Evolutionary conservation across 208 protist species (phyloP), one percentile per base, ranked within the genome.

Genomic region (Crithidia thermophila): DNA sequence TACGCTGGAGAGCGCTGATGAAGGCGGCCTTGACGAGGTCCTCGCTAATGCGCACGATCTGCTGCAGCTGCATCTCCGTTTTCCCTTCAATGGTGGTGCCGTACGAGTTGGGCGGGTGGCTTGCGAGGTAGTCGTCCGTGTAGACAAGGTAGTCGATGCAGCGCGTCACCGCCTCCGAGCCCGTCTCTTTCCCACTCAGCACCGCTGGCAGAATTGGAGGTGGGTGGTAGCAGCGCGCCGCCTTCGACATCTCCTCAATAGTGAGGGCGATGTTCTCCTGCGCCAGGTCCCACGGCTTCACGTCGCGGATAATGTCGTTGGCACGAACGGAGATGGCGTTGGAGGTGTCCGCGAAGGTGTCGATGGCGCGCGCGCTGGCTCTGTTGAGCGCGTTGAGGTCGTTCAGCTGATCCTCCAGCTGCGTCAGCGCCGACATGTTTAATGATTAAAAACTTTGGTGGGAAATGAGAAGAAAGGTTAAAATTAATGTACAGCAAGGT

Each of bases 91-190:
- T 89, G 57, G 84, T 75, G 30, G 77, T 66, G 11, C 69, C 83
- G 52, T 87, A 91, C 4, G 59, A 30, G 64, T 90, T 93, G 20
- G 79, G 63, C 50, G 87, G 84, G 72, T 95, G 84, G 9, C 82
- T 87, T 5, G 71, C 72, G 2, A 95, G 77, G 56, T 95, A 93
- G 62, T 85, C 83, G 30, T 91, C 77, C 6, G 90, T 80, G 75
- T 90, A 95, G n/a, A 95, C 87, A 3, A 95, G 77, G 61, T 95
- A 92, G 71, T 95, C 90, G 42, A 93, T 85, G 64, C 85, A 93
- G 11, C 82, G 81, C 27, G 80, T 77, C 0, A 95, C 55, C 16
- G 72, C 71, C 31, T 88, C 85, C 2, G 83, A 75, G 60, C 68
- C 79, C 31, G 72, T 82, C 25, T 94, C 87, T 36, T 82, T 85